These are phyloP conservation scores for Cymbopogon flexuosus DNA, from an alignment of 202 grass and related monocot species.

Conservation along the genomic window DNA sequence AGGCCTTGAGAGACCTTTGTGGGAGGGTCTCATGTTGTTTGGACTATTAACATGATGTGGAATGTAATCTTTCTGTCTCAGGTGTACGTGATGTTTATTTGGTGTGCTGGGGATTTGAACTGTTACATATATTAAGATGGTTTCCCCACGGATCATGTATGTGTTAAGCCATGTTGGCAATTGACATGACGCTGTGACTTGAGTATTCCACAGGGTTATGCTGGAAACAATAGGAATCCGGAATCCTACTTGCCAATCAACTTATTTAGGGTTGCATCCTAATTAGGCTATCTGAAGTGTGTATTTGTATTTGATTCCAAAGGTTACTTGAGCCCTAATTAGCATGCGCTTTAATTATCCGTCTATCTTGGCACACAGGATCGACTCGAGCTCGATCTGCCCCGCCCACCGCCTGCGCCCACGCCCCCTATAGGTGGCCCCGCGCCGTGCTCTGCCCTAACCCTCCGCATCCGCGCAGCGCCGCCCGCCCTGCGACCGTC, in stretches of 20 bases:
- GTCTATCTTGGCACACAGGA: neutral
- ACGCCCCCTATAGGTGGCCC: too few relatives aligned
- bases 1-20: conserved; percentile 27
- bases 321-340: too few relatives aligned
- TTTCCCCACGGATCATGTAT: neutral
- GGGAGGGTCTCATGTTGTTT: neutral
- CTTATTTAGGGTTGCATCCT: neutral
- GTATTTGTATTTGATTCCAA: too few relatives aligned
- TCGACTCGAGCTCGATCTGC: too few relatives aligned
- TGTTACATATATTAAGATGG: conserved; percentile 2
- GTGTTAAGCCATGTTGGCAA: neutral
- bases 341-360: neutral
- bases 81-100: conserved; percentile 3
- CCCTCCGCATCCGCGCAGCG: too few relatives aligned
- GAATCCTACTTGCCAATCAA: too few relatives aligned
- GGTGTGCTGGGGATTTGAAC: conserved; percentile 19
- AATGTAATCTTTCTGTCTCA: neutral
- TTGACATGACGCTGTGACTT: neutral
- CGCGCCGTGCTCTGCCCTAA: too few relatives aligned
- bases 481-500: too few relatives aligned
- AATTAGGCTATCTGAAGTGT: neutral
- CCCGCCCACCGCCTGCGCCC: too few relatives aligned
- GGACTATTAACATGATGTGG: neutral
- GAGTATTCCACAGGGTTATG: neutral
- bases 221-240: neutral